A percentile compares a stretch with the other conserved stretches of the same genome.
phyloP scores from a whole-genome alignment of 345 rosid genomes.

The Brassica napus region Da-Ae NC_063437.1:18491001-18491500 shows the following conservation, averaged over 20 bases:
- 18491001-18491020: not conserved
- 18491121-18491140: constrained; percentile 15
- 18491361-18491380: not conserved
- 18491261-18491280: constrained; percentile 13
- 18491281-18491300: constrained; percentile 21
- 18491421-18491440: constrained; percentile 18
- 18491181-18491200: constrained; percentile 20
- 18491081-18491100: not conserved
- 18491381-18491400: constrained; percentile 5
- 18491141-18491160: constrained; percentile 15
- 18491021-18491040: not conserved
- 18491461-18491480: constrained; percentile 17
- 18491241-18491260: constrained; percentile 28
- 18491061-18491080: not conserved
- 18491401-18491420: constrained; percentile 23
- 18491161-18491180: constrained; percentile 16
- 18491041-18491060: not conserved
- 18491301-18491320: constrained; percentile 7
- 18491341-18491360: not conserved
- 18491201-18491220: constrained; percentile 23
- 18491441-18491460: constrained; percentile 4
- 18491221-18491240: constrained; percentile 25
- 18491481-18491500: not conserved
- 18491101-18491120: not conserved
- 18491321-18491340: constrained; percentile 8